Evolutionary conservation across 306 rosid genomes (phyloP), one percentile per base, ranked within the genome.

Genomic region (Quercus engelmannii): DNA sequence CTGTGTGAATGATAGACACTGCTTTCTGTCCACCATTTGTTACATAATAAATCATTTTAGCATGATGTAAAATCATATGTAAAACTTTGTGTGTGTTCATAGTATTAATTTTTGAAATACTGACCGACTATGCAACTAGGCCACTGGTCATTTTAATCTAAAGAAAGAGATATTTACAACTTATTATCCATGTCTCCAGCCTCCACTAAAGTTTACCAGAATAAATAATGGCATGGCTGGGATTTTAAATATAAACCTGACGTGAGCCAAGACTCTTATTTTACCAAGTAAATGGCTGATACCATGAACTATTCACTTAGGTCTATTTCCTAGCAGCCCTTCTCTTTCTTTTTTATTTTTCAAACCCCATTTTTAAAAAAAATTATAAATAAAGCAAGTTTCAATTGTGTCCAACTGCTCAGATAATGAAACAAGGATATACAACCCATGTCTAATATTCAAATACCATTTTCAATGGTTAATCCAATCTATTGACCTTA

Each of bases 401-500:
- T 19, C 19, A 67, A 33, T 35, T 35, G 23, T 25, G 25, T 19
- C 52, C 72, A 67, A 33, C 26, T 35, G 72, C 52, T 28, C 69
- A 63, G 20, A 63, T 13, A 28, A 28, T 28, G 38, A 28, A 74
- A 68, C 49, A 43, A 55, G 67, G 43, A 18, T 28, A 61, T 38
- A 75, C 56, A 52, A 65, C 52, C 52, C 55, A 67, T 13, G 56
- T 55, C 67, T 63, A 67, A 33, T 65, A 33, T 80, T 71, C 75
- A 71, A 21, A 70, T 76, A 46, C 30, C 58, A 25, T 23, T 43
- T 79, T 84, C 79, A 76, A 80, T 64, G 41, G 67, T 68, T 71
- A 83, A 79, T 74, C 76, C 61, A 63, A 51, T 79, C 54, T 74
- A 79, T 79, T 79, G 84, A 83, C 78, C 84, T 67, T 72, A 65